phyloP scores from a whole-genome alignment of 2,329 filamentous ascomycete species.

The Incumbomyces lentus region DNA sequence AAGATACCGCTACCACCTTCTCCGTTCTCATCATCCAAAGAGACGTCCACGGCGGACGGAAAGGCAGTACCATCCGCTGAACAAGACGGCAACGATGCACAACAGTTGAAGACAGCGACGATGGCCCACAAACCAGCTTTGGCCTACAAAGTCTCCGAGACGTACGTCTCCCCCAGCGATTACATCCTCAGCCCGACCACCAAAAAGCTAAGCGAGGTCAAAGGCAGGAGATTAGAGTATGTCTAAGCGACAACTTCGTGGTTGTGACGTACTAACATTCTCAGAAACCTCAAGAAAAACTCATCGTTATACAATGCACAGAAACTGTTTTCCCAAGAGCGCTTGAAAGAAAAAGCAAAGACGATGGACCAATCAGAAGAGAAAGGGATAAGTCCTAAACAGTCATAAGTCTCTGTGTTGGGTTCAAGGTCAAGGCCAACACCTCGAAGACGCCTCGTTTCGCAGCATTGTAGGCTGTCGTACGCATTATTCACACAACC shows the following conservation, averaged over 20 bases:
- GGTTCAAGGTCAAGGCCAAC: too few relatives aligned
- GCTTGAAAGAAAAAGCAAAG: too few relatives aligned
- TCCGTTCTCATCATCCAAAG: neutral
- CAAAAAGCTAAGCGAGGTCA: conserved; percentile 40
- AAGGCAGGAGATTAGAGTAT: conserved; percentile 37
- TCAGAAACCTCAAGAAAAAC: neutral
- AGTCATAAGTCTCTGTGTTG: too few relatives aligned
- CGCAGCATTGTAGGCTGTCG: too few relatives aligned
- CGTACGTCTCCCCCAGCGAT: conserved; percentile 40
- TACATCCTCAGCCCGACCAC: conserved; percentile 41
- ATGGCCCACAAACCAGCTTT: conserved; percentile 4
- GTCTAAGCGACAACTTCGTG: neutral
- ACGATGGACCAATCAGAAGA: too few relatives aligned
- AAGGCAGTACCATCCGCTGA: neutral
- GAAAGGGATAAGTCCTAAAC: too few relatives aligned
- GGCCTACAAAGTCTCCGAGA: neutral
- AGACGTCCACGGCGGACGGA: too few relatives aligned
- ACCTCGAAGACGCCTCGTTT: too few relatives aligned
- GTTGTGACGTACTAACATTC: neutral
- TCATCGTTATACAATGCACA: neutral
- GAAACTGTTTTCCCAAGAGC: neutral
- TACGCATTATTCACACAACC: too few relatives aligned
- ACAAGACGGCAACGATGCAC: neutral
- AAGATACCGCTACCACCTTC: conserved; percentile 4
- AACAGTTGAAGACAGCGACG: neutral